Percentiles rank a stretch among this genome's conserved stretches.
These are phyloP conservation scores for Sphagnum magellanicum DNA, from an alignment of 228 moss, liverwort and hornwort species.

Conservation along the genomic window DNA sequence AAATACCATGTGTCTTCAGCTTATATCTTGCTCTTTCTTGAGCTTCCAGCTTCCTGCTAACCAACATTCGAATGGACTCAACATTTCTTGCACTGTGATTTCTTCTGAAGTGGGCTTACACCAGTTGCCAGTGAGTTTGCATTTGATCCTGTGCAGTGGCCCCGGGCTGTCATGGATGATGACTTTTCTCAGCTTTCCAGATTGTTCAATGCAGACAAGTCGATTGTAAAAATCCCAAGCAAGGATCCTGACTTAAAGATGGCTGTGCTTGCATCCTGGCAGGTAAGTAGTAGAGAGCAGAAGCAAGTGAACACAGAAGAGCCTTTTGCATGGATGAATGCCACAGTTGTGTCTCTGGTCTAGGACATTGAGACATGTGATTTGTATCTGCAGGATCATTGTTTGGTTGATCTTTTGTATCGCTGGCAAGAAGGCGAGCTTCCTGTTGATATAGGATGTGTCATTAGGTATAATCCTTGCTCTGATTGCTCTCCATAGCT, in stretches of 20 bases:
- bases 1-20: neutral
- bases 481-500: neutral
- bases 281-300: slow-evolving; percentile 30
- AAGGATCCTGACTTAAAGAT: slow-evolving; percentile 71
- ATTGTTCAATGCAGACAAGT: slow-evolving; percentile 61
- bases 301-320: neutral
- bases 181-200: slow-evolving; percentile 61
- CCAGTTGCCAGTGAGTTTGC: slow-evolving; percentile 77
- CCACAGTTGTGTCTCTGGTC: neutral
- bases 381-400: slow-evolving; percentile 67
- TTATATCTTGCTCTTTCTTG: neutral
- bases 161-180: slow-evolving; percentile 72
- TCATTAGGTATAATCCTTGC: slow-evolving; percentile 58
- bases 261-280: slow-evolving; percentile 87
- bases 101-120: slow-evolving; percentile 4
- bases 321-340: neutral
- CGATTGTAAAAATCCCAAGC: slow-evolving; percentile 66
- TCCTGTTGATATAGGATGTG: slow-evolving; percentile 64
- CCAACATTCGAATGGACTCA: neutral
- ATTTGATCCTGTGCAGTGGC: slow-evolving; percentile 85
- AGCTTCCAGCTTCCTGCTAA: neutral
- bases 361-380: neutral
- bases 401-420: slow-evolving; percentile 89
- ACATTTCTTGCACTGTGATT: neutral
- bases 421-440: slow-evolving; percentile 98